Conservation (phyloP, 306 rosid genomes). For the Biancaea sappan region DNA sequence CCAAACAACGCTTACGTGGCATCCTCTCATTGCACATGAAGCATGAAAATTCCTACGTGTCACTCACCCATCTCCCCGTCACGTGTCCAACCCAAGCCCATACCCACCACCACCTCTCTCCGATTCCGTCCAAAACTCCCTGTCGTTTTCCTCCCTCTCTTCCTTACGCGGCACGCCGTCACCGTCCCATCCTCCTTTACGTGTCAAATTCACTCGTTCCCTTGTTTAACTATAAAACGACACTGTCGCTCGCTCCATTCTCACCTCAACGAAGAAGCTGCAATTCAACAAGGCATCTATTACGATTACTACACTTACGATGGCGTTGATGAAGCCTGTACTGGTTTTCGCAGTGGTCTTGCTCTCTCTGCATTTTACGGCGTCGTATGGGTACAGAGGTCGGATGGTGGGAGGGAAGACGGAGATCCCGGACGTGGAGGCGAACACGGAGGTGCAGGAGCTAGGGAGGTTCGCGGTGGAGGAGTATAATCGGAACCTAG, state of each 20-base stretch:
- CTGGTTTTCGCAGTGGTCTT: neutral
- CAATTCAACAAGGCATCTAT: too few relatives aligned
- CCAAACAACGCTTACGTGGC: neutral
- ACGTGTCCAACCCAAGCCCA: neutral
- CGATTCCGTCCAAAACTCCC: neutral
- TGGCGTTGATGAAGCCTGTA: constrained; percentile 42
- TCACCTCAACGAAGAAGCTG: too few relatives aligned
- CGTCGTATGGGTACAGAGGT: constrained; percentile 35
- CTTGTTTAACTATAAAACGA: neutral
- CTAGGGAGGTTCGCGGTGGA: constrained; percentile 81
- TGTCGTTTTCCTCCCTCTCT: neutral
- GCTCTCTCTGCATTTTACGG: constrained; percentile 16
- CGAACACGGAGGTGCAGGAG: constrained; percentile 67
- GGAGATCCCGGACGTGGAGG: constrained; percentile 53
- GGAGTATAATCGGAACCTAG: constrained; percentile 53
- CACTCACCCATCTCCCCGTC: neutral
- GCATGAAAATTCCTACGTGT: constrained; percentile 15
- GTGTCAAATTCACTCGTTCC: constrained; percentile 11
- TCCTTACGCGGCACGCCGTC: constrained; percentile 31
- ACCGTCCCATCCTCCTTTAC: neutral
- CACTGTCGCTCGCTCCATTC: neutral
- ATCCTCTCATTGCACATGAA: neutral
- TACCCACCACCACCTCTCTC: too few relatives aligned
- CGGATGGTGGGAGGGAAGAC: constrained; percentile 50
- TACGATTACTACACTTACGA: too few relatives aligned